Base-by-base conservation (phyloP, 148 eudicot genomes). In the Amaranthus cruentus region DNA sequence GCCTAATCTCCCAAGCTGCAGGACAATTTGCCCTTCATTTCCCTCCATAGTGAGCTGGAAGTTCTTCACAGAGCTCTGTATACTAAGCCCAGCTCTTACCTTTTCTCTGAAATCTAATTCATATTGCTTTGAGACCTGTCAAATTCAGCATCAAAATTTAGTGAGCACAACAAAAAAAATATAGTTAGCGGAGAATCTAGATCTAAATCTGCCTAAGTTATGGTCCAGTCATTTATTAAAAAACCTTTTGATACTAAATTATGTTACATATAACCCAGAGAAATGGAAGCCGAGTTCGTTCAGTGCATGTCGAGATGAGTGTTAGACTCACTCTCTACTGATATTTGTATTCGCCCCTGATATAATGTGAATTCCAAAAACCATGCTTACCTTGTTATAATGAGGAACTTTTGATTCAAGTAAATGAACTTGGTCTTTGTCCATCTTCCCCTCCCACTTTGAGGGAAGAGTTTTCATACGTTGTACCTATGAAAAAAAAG, bases 81-180 rank as follows among this genome's bases (percentile, higher is more conserved):
- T 83, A 76, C 71, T 76, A 62, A 88, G 84, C 42, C 97, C 96
- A 47, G 85, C 83, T 80, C 80, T 85, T 21, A 88, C 83, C 79
- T 87, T 88, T 54, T 90, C 96, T 91, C 93, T 95, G 81, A 87
- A 95, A 81, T 95, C 96, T 49, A 95, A 80, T 68, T 95, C 97
- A 55, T 95, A 95, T 68, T 90, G 92, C 73, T 87, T 91, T 60
- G 96, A 70, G 44, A 68, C 74, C 98, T 94, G 75, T 28, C 63
- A 70, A 56, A 71, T 7, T 11, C 59, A 55, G 62, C 44, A 67
- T 43, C 4, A 49, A 9, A n/a, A 14, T 38, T 13, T 67, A 52
- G 7, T 14, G n/a, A 47, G 15, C 28, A 68, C 18, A 3, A 64
- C 9, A 42, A 44, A 15, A 11, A 53, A 54, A 54, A 5, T 38